Evolutionary conservation across 208 protist genomes (phyloP), one percentile per base, ranked within the genome.

Genomic region (Vickermania ingenoplastis): DNA sequence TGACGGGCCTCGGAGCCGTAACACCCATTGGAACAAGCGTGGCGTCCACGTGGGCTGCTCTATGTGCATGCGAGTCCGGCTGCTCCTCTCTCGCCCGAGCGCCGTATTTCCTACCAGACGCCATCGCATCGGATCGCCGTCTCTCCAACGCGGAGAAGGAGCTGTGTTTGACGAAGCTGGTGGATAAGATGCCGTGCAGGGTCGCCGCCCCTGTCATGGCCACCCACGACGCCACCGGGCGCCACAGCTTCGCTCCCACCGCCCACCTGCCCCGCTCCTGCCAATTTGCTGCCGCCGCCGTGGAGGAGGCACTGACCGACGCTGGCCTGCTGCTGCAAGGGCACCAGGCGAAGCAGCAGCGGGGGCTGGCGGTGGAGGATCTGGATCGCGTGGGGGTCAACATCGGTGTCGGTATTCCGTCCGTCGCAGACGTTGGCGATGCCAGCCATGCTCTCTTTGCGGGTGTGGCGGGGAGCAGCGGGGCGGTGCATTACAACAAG

Each of bases 1-100:
- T 99, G 4, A 98, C 94, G 0, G 97, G 97, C 0, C 65, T 99
- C 7, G 97, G 97, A 25, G 29, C 94, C 3, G 91, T 98, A 4
- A 96, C 92, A 1, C 96, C 97, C 3, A 73, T 99, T 11, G 97
- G 94, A 21, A 26, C 83, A 2, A 74, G 62, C n/a, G 76, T 85
- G 1, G 7, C 69, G 2, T 41, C 62, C 13, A 91, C 85, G 14
- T 99, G 95, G 94, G 29, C 57, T 0, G 63, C 64, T 0, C 63
- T 97, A 2, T 78, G 92, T 45, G 59, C 41, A 14, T 84, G 90
- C 1, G 28, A 67, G 27, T 86, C 77, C 30, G 94, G 71, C 25
- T 79, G 87, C 11, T 58, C 61, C 3, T 31, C 58, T 0, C 65
- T 94, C 0, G 0, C 14, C 3, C 63, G 81, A 1, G 83, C 60